Conservation (phyloP, 1,139 yeast species). For the Protomyces macrosporus region DNA sequence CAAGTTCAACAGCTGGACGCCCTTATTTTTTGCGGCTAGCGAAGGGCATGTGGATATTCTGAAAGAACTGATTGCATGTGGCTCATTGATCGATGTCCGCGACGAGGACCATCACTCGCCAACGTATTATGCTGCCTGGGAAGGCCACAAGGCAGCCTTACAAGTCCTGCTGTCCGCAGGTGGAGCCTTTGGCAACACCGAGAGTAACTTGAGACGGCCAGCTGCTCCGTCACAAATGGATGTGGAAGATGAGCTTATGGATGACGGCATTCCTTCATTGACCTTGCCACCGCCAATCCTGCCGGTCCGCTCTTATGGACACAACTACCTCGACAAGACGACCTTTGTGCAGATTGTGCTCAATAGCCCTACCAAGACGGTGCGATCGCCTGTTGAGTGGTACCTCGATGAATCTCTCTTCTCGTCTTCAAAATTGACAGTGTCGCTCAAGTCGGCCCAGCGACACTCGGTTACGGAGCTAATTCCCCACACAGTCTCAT, state of each 20-base stretch:
- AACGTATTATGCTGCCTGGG: constrained; percentile 85
- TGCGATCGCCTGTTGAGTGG: constrained; percentile 14
- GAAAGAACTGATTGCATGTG: constrained; percentile 60
- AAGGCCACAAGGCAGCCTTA: constrained; percentile 77
- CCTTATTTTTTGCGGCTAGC: constrained; percentile 81
- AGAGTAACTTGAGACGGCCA: constrained; percentile 1
- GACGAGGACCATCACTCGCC: constrained; percentile 85
- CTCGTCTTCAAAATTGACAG: constrained; percentile 58
- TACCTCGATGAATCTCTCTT: constrained; percentile 17
- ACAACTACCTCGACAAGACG: constrained; percentile 84
- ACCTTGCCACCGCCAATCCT: constrained; percentile 93
- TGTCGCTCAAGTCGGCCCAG: constrained; percentile 56
- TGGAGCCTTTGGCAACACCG: constrained; percentile 29
- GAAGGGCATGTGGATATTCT: constrained; percentile 77
- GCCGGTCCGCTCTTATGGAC: constrained; percentile 90
- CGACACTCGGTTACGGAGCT: constrained; percentile 45
- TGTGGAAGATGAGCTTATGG: constrained; percentile 24
- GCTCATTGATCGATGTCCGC: constrained; percentile 65
- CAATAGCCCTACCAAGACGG: constrained; percentile 3
- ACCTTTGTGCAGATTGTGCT: constrained; percentile 72
- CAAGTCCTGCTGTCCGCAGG: constrained; percentile 48
- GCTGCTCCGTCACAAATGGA: background rate
- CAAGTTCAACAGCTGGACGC: constrained; percentile 88
- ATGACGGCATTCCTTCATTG: constrained; percentile 80
- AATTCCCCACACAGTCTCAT: constrained; percentile 75